A percentile compares a stretch with the other conserved stretches of the same genome.
These are phyloP conservation scores for Lyophyllum decastes DNA, from an alignment of 768 basidiomycete species.

Conservation along the genomic window DNA sequence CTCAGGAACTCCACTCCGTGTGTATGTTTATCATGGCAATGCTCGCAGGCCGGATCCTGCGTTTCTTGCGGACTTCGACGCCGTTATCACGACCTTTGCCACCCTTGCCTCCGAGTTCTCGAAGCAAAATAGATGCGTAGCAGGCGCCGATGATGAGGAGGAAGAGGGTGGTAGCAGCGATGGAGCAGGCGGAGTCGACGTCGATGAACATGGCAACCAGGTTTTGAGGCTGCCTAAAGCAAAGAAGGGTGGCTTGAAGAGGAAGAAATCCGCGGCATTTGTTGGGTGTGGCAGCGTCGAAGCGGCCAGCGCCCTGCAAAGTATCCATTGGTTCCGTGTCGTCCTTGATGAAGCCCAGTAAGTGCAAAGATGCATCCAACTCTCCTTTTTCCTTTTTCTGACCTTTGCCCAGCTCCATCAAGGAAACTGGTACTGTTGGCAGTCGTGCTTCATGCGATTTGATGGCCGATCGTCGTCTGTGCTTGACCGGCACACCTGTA, in stretches of 20 bases:
- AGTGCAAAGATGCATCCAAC: constrained; percentile 33
- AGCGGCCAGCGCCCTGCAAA: constrained; percentile 81
- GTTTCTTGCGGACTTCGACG: constrained; percentile 91
- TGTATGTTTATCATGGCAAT: constrained; percentile 97
- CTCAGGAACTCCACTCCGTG: constrained; percentile 61
- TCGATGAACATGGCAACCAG: constrained; percentile 69
- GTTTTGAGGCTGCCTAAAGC: constrained; percentile 59
- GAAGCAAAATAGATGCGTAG: constrained; percentile 75
- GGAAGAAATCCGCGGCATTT: constrained; percentile 51
- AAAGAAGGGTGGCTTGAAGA: constrained; percentile 69
- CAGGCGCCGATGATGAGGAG: constrained; percentile 70
- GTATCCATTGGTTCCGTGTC: constrained; percentile 94
- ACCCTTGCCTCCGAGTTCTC: constrained; percentile 95
- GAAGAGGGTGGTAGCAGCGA: constrained; percentile 71
- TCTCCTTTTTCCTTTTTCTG: background rate
- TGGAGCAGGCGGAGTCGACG: constrained; percentile 59
- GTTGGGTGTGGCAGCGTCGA: constrained; percentile 38
- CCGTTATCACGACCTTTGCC: constrained; percentile 96
- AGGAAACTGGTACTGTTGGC: constrained; percentile 92
- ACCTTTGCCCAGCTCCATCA: constrained; percentile 74
- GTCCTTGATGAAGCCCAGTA: constrained; percentile 96
- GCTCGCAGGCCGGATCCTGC: constrained; percentile 82
- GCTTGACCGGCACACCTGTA: constrained; percentile 97
- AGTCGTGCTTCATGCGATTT: constrained; percentile 96
- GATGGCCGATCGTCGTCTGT: constrained; percentile 88